Evolutionary conservation across 768 basidiomycete genomes (phyloP).

Genomic region (Tylopilus cervinicoccineus): DNA sequence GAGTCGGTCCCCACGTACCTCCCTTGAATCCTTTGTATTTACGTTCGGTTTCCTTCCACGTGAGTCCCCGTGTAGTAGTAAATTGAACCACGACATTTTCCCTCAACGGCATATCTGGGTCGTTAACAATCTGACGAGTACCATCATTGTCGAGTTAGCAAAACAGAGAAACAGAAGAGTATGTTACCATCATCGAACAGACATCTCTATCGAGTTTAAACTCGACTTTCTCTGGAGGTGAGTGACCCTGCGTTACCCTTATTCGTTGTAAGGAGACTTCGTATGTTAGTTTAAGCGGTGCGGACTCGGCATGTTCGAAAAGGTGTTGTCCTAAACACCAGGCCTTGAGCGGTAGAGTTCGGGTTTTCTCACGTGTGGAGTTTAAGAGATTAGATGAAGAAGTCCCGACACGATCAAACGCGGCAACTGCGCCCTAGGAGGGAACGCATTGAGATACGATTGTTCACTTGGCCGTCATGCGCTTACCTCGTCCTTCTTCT

Average conservation of each 20-base stretch:
- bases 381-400: slow-evolving; percentile 27
- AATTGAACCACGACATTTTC: slow-evolving; percentile 24
- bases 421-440: slow-evolving; percentile 1
- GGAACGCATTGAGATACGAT: slow-evolving; percentile 4
- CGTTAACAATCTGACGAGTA: slow-evolving; percentile 23
- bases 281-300: slow-evolving; percentile 16
- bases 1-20: slow-evolving; percentile 18
- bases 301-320: slow-evolving; percentile 12
- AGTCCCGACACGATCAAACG: slow-evolving; percentile 22
- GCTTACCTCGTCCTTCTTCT: slow-evolving; percentile 22
- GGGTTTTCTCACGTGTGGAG: slow-evolving; percentile 3
- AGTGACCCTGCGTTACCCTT: slow-evolving; percentile 8
- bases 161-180: background rate
- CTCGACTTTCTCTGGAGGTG: slow-evolving; percentile 7
- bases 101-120: slow-evolving; percentile 5
- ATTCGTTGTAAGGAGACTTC: slow-evolving; percentile 3
- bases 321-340: slow-evolving; percentile 26
- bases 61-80: background rate
- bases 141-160: background rate
- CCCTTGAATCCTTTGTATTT: slow-evolving; percentile 19
- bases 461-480: background rate
- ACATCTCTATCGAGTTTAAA: slow-evolving; percentile 20
- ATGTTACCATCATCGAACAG: slow-evolving; percentile 12
- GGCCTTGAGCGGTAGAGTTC: slow-evolving; percentile 21
- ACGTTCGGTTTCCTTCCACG: slow-evolving; percentile 9